These are phyloP conservation scores for Alopecurus myosuroides DNA, from an alignment of 176 grass and related monocot species.

Conservation along the genomic window DNA sequence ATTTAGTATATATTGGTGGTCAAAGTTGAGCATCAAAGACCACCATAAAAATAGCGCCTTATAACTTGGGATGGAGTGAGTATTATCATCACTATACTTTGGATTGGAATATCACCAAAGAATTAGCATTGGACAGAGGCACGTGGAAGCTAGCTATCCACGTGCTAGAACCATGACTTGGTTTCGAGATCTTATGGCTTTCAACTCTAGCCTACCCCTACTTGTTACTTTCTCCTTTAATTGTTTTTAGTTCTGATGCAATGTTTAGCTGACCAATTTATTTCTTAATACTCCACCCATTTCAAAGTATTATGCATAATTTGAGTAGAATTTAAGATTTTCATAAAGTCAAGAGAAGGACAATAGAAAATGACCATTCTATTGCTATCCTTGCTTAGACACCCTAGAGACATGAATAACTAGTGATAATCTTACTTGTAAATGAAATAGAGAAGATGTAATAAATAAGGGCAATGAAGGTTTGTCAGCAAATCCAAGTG, in stretches of 20 bases:
- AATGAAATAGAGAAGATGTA: not conserved
- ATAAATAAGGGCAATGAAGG: not conserved
- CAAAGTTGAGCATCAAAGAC: no score
- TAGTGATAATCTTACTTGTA: not conserved
- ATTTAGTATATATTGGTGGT: no score
- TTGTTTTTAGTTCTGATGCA: not conserved
- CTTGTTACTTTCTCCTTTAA: not conserved
- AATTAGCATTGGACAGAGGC: no score
- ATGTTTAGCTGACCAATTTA: conserved; percentile 15
- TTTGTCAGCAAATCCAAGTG: not conserved
- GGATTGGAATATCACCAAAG: no score
- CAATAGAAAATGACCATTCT: not conserved
- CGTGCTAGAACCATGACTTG: no score
- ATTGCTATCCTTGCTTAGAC: not conserved
- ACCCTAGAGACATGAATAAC: not conserved
- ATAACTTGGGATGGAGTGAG: no score
- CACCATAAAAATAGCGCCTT: no score
- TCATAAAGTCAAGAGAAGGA: not conserved
- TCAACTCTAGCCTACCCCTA: no score
- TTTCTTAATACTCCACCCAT: not conserved
- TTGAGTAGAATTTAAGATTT: not conserved
- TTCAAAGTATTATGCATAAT: not conserved
- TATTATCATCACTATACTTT: no score
- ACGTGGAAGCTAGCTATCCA: no score
- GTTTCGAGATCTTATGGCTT: no score